Conservation (phyloP, 2,329 filamentous ascomycete species). For the Fusarium nisikadoi region DNA sequence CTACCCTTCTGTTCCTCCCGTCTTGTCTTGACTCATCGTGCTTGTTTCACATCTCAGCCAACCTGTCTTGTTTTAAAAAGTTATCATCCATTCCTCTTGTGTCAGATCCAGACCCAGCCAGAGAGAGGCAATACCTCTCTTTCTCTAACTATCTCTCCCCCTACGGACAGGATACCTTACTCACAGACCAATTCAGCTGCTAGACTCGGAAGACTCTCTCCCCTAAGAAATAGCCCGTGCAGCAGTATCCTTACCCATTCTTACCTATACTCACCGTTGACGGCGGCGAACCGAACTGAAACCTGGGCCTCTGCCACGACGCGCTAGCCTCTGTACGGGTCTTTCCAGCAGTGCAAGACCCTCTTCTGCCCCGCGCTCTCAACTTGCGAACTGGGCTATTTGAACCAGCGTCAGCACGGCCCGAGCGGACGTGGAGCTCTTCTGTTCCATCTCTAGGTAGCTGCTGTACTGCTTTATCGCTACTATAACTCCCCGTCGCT, state of each 20-base stretch:
- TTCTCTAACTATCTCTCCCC: neutral
- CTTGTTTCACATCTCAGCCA: conserved; percentile 22
- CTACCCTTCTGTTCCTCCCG: conserved; percentile 3
- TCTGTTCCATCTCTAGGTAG: conserved; percentile 31
- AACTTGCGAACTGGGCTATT: conserved; percentile 31
- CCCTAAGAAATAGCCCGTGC: conserved; percentile 27
- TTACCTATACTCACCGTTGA: conserved; percentile 43
- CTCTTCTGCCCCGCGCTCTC: conserved; percentile 40
- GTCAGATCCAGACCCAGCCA: conserved; percentile 2
- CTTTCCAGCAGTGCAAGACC: conserved; percentile 16
- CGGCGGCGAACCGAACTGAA: conserved; percentile 45
- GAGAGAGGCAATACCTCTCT: neutral
- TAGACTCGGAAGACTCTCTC: neutral
- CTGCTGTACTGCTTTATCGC: conserved; percentile 4
- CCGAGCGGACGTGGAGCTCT: conserved; percentile 39
- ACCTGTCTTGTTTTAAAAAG: conserved; percentile 31
- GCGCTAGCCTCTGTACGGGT: conserved; percentile 27
- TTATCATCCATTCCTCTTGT: neutral
- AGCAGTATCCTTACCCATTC: conserved; percentile 32
- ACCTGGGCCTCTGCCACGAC: conserved; percentile 41
- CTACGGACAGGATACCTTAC: neutral
- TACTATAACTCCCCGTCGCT: conserved; percentile 13
- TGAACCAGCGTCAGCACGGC: conserved; percentile 38
- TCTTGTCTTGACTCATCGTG: conserved; percentile 16
- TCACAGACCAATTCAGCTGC: neutral